Percentiles rank a stretch among this genome's conserved stretches.
Conservation (phyloP, 495 filamentous ascomycete genomes). For the Hypoxylon crocopeplum region DNA sequence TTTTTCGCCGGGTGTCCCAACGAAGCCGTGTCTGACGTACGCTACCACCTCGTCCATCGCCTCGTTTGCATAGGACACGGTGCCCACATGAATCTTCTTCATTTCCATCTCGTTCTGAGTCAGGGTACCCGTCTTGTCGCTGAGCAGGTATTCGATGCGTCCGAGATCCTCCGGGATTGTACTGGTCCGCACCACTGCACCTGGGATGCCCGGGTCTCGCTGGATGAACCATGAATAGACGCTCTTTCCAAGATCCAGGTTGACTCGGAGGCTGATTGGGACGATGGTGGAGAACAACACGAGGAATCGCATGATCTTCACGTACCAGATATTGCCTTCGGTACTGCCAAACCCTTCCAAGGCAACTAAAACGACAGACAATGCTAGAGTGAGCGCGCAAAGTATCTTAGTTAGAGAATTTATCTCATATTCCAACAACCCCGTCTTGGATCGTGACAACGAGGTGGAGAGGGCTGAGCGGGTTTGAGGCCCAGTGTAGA, state of each 20-base stretch:
- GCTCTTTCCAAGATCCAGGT: constrained; percentile 95
- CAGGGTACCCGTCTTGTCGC: constrained; percentile 96
- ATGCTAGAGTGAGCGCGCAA: constrained; percentile 81
- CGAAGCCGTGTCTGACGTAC: constrained; percentile 84
- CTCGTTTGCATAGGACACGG: constrained; percentile 96
- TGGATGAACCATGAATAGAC: constrained; percentile 98
- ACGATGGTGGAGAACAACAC: constrained; percentile 99
- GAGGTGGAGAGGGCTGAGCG: constrained; percentile 94
- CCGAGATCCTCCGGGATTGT: constrained; percentile 98
- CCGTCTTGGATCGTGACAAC: constrained; percentile 87
- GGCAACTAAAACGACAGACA: constrained; percentile 90
- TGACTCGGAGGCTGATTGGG: constrained; percentile 94
- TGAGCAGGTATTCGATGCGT: constrained; percentile 93
- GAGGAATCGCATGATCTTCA: constrained; percentile 93
- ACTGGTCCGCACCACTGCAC: constrained; percentile 91
- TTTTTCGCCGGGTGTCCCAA: constrained; percentile 48
- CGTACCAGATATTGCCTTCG: constrained; percentile 76
- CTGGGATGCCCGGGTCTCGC: constrained; percentile 84
- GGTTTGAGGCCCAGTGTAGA: constrained; percentile 95
- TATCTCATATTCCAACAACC: constrained; percentile 93
- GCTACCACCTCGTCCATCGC: constrained; percentile 96
- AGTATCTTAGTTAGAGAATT: constrained; percentile 98
- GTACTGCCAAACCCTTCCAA: constrained; percentile 79
- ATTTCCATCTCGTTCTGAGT: constrained; percentile 99
- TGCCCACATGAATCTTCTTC: constrained; percentile 97